A percentile compares a stretch with the other conserved stretches of the same genome.
These are phyloP conservation scores for Rhynchosporium agropyri DNA, from an alignment of 2,329 filamentous ascomycete species.

Conservation along the genomic window DNA sequence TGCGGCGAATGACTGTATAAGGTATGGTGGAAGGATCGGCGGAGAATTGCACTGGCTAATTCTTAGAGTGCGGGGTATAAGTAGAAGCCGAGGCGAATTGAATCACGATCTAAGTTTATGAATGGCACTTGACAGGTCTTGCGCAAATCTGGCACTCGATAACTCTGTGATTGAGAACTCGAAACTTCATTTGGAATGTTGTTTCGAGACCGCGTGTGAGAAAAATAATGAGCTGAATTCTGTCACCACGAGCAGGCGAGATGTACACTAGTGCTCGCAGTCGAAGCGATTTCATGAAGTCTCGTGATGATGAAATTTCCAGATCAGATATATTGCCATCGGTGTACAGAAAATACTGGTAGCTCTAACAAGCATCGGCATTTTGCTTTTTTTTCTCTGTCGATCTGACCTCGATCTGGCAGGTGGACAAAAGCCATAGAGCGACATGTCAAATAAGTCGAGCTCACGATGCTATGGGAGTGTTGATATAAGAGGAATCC, in stretches of 20 bases:
- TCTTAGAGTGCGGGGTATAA: conserved; percentile 1
- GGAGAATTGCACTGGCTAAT: neutral
- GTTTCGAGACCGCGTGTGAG: too few relatives aligned
- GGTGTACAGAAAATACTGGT: neutral
- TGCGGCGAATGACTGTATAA: neutral
- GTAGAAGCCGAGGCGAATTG: too few relatives aligned
- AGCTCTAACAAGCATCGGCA: conserved; percentile 5
- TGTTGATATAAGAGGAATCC: conserved; percentile 3
- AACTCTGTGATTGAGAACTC: too few relatives aligned
- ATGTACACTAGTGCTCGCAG: too few relatives aligned
- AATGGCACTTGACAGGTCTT: too few relatives aligned
- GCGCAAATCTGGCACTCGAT: too few relatives aligned
- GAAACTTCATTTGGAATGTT: too few relatives aligned
- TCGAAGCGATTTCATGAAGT: too few relatives aligned
- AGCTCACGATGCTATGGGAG: neutral
- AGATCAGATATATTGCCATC: neutral
- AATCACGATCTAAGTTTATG: too few relatives aligned
- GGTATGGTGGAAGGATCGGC: neutral
- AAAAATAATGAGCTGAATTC: too few relatives aligned
- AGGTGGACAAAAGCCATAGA: neutral
- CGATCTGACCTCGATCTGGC: conserved; percentile 7
- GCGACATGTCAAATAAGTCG: neutral
- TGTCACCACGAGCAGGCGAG: too few relatives aligned
- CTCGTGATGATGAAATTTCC: too few relatives aligned
- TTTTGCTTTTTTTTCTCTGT: neutral